Evolutionary conservation across 2,329 filamentous ascomycete genomes (phyloP).

Genomic region (Fusarium lateritium): DNA sequence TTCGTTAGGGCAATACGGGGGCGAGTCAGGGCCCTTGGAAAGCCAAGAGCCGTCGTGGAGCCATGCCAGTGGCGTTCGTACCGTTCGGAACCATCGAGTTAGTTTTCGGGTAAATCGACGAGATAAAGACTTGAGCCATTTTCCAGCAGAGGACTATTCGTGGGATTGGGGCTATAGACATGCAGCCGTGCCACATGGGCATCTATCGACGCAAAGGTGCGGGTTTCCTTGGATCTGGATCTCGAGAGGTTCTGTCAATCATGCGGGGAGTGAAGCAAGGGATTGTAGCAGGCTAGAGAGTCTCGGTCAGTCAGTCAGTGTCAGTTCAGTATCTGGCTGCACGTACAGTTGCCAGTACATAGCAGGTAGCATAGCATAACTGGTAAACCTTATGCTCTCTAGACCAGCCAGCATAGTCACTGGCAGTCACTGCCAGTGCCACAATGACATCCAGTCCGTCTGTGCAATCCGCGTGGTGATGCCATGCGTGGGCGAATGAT

Average conservation of each 20-base stretch:
- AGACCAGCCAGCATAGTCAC: slow-evolving; percentile 17
- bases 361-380: no score
- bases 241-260: background rate
- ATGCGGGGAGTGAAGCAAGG: background rate
- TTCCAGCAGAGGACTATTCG: slow-evolving; percentile 24
- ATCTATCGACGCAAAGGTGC: slow-evolving; percentile 7
- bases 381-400: no score
- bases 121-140: slow-evolving; percentile 31
- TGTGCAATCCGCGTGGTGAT: slow-evolving; percentile 9
- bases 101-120: slow-evolving; percentile 22
- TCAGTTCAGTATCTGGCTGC: no score
- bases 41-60: slow-evolving; percentile 27
- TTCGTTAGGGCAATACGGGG: slow-evolving; percentile 1
- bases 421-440: slow-evolving; percentile 1
- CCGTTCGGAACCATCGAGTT: slow-evolving; percentile 16
- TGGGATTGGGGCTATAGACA: slow-evolving; percentile 24
- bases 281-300: slow-evolving; percentile 1
- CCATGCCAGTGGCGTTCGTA: slow-evolving; percentile 26
- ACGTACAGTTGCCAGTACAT: no score
- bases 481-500: slow-evolving; percentile 19
- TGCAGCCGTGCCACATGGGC: slow-evolving; percentile 39
- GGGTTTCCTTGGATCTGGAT: slow-evolving; percentile 17
- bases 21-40: slow-evolving; percentile 29
- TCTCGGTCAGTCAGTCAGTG: no score
- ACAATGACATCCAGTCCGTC: slow-evolving; percentile 3